Evolutionary conservation across 2,329 filamentous ascomycete genomes (phyloP).

Genomic region (Fusarium sp.): DNA sequence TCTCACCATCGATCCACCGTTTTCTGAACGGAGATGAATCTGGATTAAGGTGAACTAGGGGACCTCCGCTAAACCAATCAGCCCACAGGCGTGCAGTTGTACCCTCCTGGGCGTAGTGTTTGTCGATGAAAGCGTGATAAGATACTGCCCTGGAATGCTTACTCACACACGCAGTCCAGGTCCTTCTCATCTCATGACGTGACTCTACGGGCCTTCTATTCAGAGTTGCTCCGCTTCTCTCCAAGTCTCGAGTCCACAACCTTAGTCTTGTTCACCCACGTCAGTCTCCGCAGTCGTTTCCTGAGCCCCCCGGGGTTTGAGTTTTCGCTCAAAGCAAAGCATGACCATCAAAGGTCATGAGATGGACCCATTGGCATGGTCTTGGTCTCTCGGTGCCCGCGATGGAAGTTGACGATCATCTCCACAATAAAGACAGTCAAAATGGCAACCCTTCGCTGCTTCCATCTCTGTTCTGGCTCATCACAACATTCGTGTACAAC

Average conservation of each 20-base stretch:
- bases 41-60: conserved; percentile 24
- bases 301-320: conserved; percentile 31
- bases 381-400: conserved; percentile 28
- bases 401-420: conserved; percentile 30
- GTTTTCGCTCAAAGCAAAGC: conserved; percentile 30
- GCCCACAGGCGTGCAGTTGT: background rate
- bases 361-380: conserved; percentile 30
- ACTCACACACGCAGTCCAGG: background rate
- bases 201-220: conserved; percentile 33
- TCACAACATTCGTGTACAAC: conserved; percentile 15
- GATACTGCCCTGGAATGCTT: conserved; percentile 11
- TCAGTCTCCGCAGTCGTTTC: conserved; percentile 37
- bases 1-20: conserved; percentile 28
- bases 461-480: conserved; percentile 6
- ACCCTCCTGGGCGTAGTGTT: background rate
- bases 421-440: conserved; percentile 40
- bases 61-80: conserved; percentile 11
- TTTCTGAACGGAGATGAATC: conserved; percentile 38
- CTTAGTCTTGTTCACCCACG: conserved; percentile 32
- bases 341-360: conserved; percentile 39
- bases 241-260: conserved; percentile 17
- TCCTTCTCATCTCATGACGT: conserved; percentile 25
- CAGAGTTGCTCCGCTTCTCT: conserved; percentile 28
- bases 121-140: conserved; percentile 5
- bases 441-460: conserved; percentile 32